Evolutionary conservation across 352 stramenopile species (phyloP).

Genomic region (Pythium phragmitis): DNA sequence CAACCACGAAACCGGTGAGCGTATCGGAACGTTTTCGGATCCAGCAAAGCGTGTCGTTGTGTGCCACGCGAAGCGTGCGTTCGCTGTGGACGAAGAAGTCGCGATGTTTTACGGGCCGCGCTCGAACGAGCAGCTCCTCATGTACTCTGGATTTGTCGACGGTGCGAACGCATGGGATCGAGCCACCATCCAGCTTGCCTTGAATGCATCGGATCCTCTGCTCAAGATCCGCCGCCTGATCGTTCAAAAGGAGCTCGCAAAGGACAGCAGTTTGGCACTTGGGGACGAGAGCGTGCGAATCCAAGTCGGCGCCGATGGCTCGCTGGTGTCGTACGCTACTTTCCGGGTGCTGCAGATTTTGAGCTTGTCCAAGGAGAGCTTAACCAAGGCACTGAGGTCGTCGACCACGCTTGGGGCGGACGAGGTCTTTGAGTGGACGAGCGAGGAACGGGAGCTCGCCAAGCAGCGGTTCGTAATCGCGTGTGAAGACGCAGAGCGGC

Average conservation of each 20-base stretch:
- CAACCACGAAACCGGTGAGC: slow-evolving; percentile 49
- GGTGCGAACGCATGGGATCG: slow-evolving; percentile 37
- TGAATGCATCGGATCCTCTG: slow-evolving; percentile 31
- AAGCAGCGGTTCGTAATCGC: neutral
- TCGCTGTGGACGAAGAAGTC: slow-evolving; percentile 39
- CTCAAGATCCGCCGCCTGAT: slow-evolving; percentile 48
- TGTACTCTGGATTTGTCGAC: slow-evolving; percentile 64
- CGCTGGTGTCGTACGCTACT: slow-evolving; percentile 27
- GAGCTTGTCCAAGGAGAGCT: slow-evolving; percentile 35
- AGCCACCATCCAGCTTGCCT: slow-evolving; percentile 23
- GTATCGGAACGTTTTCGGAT: slow-evolving; percentile 48
- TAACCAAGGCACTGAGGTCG: slow-evolving; percentile 32
- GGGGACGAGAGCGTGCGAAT: slow-evolving; percentile 24
- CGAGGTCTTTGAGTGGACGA: slow-evolving; percentile 17
- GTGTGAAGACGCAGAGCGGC: slow-evolving; percentile 4
- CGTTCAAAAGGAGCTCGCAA: slow-evolving; percentile 37
- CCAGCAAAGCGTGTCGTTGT: slow-evolving; percentile 28
- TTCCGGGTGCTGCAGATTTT: slow-evolving; percentile 35
- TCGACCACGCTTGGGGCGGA: slow-evolving; percentile 14
- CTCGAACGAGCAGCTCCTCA: slow-evolving; percentile 46
- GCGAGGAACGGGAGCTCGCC: slow-evolving; percentile 11
- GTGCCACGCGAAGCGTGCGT: slow-evolving; percentile 43
- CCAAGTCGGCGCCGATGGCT: slow-evolving; percentile 29
- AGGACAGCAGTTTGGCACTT: slow-evolving; percentile 14
- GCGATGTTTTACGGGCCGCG: slow-evolving; percentile 68